These are phyloP conservation scores for Aphanomyces euteiches DNA, from an alignment of 352 stramenopile species.

Conservation along the genomic window DNA sequence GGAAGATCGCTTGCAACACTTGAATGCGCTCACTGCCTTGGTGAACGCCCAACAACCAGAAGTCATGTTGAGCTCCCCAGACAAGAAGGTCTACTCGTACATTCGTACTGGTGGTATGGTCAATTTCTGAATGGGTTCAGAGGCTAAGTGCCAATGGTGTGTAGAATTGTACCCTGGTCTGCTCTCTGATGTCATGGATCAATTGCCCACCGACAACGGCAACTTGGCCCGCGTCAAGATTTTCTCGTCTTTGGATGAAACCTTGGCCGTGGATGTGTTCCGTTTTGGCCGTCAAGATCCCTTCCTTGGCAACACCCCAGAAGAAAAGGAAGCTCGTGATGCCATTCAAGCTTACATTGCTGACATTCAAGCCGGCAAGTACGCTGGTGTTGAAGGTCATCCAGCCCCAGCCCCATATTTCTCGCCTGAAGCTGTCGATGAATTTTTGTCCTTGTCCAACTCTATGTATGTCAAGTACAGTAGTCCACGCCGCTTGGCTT, in stretches of 20 bases:
- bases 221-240: conserved; percentile 85
- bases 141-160: too few species aligned
- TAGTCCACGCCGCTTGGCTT: conserved; percentile 64
- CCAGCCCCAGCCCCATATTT: conserved; percentile 54
- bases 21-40: conserved; percentile 83
- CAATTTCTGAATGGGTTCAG: too few species aligned
- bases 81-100: conserved; percentile 77
- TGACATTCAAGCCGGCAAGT: conserved; percentile 75
- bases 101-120: conserved; percentile 52
- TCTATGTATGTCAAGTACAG: conserved; percentile 81
- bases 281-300: conserved; percentile 72
- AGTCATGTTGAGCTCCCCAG: conserved; percentile 71
- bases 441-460: conserved; percentile 66
- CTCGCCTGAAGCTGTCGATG: conserved; percentile 56
- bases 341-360: conserved; percentile 65
- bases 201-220: conserved; percentile 57
- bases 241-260: conserved; percentile 84
- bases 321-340: conserved; percentile 53
- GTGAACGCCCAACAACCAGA: conserved; percentile 71
- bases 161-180: conserved; percentile 59
- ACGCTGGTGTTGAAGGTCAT: conserved; percentile 47
- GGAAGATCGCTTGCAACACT: conserved; percentile 77
- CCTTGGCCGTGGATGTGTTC: conserved; percentile 83
- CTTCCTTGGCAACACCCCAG: conserved; percentile 55
- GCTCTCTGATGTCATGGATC: conserved; percentile 63